Conservation (phyloP, 2,329 filamentous ascomycete genomes). For the Botrytis pseudocinerea region DNA sequence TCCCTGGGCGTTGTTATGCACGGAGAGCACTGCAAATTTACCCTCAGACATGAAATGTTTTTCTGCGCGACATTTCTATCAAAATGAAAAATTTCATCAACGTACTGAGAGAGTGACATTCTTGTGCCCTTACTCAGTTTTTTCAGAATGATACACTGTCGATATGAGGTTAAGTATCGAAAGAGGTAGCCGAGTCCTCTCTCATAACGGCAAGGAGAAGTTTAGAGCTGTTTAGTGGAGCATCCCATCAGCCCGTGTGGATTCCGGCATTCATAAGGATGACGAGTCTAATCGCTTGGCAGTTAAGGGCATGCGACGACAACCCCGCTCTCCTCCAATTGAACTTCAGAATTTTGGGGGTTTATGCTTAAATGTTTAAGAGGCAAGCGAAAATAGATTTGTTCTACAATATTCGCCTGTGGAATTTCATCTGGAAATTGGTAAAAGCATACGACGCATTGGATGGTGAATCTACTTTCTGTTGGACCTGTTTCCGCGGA, state of each 20-base stretch:
- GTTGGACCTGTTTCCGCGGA: not conserved
- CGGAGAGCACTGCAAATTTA: not conserved
- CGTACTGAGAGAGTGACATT: not conserved
- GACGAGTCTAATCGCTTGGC: constrained; percentile 18
- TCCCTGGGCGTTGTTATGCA: not conserved
- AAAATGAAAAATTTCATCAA: not conserved
- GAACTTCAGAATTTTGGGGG: not conserved
- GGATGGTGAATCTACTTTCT: not conserved
- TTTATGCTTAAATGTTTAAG: not conserved
- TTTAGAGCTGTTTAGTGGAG: not conserved
- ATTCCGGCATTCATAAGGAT: not conserved
- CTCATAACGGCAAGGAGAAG: not conserved
- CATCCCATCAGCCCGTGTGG: not conserved
- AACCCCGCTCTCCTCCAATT: constrained; percentile 6
- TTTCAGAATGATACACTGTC: not conserved
- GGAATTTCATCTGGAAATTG: not conserved
- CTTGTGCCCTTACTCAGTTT: not conserved
- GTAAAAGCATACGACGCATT: constrained; percentile 8
- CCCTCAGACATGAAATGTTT: not conserved
- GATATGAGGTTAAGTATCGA: not conserved
- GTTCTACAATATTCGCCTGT: not conserved
- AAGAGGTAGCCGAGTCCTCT: not conserved
- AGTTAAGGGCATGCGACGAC: constrained; percentile 6
- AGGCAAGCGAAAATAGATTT: not conserved
- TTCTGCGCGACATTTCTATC: not conserved